These are phyloP conservation scores for Ambrosiella beaveri DNA, from an alignment of 2,329 filamentous ascomycete species.

Conservation along the genomic window DNA sequence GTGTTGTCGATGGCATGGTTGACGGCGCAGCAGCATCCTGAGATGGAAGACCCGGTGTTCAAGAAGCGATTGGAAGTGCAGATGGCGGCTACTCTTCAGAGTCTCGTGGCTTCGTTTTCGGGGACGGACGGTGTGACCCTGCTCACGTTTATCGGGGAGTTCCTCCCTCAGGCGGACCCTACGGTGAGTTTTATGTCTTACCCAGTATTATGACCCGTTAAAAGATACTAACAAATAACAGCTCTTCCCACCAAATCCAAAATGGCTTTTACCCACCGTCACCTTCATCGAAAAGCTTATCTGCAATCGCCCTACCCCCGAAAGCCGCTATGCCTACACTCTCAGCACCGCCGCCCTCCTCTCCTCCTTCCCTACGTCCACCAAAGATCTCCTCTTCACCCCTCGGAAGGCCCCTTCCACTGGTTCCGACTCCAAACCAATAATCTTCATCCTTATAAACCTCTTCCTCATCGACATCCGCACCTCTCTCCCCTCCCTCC, in stretches of 20 bases:
- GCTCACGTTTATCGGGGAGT: constrained; percentile 35
- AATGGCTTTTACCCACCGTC: constrained; percentile 34
- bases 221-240: constrained; percentile 16
- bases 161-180: constrained; percentile 32
- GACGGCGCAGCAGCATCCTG: constrained; percentile 24
- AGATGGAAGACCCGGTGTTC: not conserved
- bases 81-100: constrained; percentile 30
- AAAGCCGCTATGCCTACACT: constrained; percentile 40
- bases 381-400: constrained; percentile 35
- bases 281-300: constrained; percentile 35
- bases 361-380: constrained; percentile 32
- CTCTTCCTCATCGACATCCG: constrained; percentile 50
- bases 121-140: constrained; percentile 44
- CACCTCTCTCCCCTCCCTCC: constrained; percentile 41
- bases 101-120: constrained; percentile 35
- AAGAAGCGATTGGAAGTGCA: constrained; percentile 17
- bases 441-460: constrained; percentile 39
- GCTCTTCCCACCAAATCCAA: constrained; percentile 31
- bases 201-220: not conserved
- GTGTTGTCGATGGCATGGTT: constrained; percentile 41
- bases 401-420: constrained; percentile 29
- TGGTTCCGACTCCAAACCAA: constrained; percentile 21
- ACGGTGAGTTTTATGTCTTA: constrained; percentile 23
- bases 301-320: constrained; percentile 35
- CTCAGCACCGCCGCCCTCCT: constrained; percentile 41